Evolutionary conservation across 164 flowering plant species (phyloP).

Genomic region (Piper longum): DNA sequence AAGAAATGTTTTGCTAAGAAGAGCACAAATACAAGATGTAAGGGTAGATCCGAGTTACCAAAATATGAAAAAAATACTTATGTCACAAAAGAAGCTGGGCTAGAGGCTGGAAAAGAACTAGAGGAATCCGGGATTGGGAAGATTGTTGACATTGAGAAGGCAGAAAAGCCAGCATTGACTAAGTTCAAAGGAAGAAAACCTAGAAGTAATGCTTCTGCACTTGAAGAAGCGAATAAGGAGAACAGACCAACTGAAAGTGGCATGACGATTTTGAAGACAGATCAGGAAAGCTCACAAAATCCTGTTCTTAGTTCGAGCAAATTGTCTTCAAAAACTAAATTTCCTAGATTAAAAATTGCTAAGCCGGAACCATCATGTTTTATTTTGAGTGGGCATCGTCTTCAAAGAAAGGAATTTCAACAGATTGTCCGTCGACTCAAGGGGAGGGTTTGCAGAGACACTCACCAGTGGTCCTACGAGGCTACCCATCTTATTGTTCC

Average conservation of each 20-base stretch:
- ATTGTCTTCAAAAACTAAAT: constrained; percentile 8
- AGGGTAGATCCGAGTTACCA: background rate
- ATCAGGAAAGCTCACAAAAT: constrained; percentile 13
- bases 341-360: constrained; percentile 2
- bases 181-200: background rate
- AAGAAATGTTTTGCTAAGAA: background rate
- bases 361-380: constrained; percentile 41
- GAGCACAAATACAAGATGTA: background rate
- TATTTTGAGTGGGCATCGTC: constrained; percentile 70
- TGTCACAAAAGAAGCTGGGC: background rate
- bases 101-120: background rate
- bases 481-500: constrained; percentile 88
- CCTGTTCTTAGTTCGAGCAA: constrained; percentile 11
- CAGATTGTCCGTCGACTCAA: constrained; percentile 49
- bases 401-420: constrained; percentile 78
- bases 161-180: background rate
- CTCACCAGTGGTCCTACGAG: constrained; percentile 95
- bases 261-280: constrained; percentile 6
- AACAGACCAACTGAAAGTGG: constrained; percentile 20
- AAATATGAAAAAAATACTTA: background rate
- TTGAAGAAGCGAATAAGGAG: constrained; percentile 28
- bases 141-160: background rate
- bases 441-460: constrained; percentile 76
- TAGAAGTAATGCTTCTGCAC: background rate
- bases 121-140: background rate